Conservation (phyloP, 2,329 filamentous ascomycete genomes). For the Hypocreales sp. region DNA sequence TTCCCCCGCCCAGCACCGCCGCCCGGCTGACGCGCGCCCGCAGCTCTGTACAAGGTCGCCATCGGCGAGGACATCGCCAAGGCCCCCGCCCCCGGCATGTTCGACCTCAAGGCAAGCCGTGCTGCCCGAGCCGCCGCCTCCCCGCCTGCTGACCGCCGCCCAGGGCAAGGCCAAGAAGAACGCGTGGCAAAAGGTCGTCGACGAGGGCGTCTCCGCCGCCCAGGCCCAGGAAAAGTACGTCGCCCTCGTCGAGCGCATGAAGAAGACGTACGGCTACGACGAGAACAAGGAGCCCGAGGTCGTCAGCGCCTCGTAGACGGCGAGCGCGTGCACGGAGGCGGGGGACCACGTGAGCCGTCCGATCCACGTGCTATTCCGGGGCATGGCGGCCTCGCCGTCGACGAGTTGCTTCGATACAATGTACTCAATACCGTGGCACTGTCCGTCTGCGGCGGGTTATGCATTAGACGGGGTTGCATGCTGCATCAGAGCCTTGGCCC, state of each 20-base stretch:
- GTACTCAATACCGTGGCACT: too few species aligned
- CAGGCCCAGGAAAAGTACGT: conserved; percentile 68
- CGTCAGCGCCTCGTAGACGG: conserved; percentile 18
- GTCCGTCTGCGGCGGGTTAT: too few species aligned
- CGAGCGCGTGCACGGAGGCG: neutral
- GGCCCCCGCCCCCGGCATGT: conserved; percentile 48
- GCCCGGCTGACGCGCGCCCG: neutral
- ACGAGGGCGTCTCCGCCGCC: conserved; percentile 45
- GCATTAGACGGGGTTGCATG: too few species aligned
- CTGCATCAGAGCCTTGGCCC: too few species aligned
- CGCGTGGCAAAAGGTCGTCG: conserved; percentile 57
- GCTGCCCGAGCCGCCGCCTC: neutral
- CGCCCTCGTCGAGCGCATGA: conserved; percentile 53
- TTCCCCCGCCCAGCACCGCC: neutral
- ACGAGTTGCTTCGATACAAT: too few species aligned
- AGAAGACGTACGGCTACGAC: conserved; percentile 54
- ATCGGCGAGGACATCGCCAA: conserved; percentile 38
- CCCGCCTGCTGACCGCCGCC: neutral
- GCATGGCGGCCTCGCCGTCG: too few species aligned
- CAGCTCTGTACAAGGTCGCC: conserved; percentile 44
- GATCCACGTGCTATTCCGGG: too few species aligned
- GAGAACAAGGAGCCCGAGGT: conserved; percentile 46
- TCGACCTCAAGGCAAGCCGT: conserved; percentile 46
- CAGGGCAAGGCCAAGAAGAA: conserved; percentile 69
- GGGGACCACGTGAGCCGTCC: too few species aligned